Evolutionary conservation across 371 early-diverging fungal genomes (phyloP).

Genomic region (Batrachochytrium dendrobatidis): DNA sequence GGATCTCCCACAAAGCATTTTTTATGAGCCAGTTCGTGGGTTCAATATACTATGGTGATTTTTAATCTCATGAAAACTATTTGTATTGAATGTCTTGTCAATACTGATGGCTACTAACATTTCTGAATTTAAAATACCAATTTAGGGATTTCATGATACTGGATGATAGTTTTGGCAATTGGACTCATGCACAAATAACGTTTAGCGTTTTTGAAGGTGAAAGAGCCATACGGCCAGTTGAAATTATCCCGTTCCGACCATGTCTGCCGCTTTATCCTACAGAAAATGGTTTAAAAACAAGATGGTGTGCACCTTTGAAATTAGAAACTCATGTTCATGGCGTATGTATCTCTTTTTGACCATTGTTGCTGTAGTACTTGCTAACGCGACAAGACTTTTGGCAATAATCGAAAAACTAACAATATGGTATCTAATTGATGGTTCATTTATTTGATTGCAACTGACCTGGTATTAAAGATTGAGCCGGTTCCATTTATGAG

Average conservation of each 20-base stretch:
- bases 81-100: too few species aligned
- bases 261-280: neutral
- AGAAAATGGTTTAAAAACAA: too few species aligned
- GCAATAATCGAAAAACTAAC: too few species aligned
- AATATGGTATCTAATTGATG: too few species aligned
- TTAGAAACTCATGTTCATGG: too few species aligned
- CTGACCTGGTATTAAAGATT: too few species aligned
- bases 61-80: neutral
- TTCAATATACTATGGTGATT: neutral
- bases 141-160: neutral
- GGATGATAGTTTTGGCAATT: neutral
- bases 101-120: neutral
- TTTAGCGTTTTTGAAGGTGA: conserved; percentile 2
- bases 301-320: too few species aligned
- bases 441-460: too few species aligned
- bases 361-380: too few species aligned
- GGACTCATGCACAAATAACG: neutral
- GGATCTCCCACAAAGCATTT: neutral
- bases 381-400: too few species aligned
- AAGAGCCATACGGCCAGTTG: neutral
- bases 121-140: neutral
- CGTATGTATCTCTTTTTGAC: too few species aligned
- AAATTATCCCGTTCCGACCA: conserved; percentile 1
- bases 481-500: neutral
- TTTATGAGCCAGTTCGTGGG: neutral